These are phyloP conservation scores for Dactylonectria macrodidyma DNA, from an alignment of 2,329 filamentous ascomycete genomes.

Conservation along the genomic window DNA sequence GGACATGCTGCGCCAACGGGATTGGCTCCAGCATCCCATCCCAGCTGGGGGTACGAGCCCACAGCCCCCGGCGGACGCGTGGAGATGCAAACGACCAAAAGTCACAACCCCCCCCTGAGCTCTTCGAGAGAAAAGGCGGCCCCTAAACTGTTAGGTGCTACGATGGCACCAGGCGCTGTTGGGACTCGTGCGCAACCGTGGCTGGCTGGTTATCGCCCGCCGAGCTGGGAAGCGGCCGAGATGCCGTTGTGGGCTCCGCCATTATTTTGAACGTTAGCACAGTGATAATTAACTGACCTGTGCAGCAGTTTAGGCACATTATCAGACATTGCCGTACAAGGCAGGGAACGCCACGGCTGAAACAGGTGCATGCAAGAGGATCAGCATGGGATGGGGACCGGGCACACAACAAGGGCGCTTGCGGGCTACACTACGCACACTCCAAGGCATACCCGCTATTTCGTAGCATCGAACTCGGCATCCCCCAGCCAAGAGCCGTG, in stretches of 20 bases:
- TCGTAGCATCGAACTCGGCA: too few species aligned
- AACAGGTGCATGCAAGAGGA: neutral
- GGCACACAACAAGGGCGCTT: neutral
- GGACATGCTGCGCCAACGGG: neutral
- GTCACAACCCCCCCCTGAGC: neutral
- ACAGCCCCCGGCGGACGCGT: neutral
- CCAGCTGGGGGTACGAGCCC: neutral
- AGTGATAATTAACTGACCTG: too few species aligned
- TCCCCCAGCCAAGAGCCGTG: too few species aligned
- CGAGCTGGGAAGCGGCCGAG: neutral
- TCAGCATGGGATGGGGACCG: neutral
- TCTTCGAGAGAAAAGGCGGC: neutral
- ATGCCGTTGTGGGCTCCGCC: neutral
- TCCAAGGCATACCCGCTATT: too few species aligned
- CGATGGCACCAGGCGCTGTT: neutral
- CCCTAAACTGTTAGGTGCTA: neutral
- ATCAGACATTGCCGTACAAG: neutral
- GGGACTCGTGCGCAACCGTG: neutral
- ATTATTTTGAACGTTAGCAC: neutral
- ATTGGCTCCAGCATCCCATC: neutral
- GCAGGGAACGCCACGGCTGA: constrained; percentile 1
- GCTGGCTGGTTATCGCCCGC: neutral
- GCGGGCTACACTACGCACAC: too few species aligned
- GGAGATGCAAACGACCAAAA: neutral
- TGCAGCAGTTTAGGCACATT: too few species aligned